A percentile compares a stretch with the other conserved stretches of the same genome.
Evolutionary conservation across 129 eudicot species (phyloP).

Genomic region (Arctium lappa): DNA sequence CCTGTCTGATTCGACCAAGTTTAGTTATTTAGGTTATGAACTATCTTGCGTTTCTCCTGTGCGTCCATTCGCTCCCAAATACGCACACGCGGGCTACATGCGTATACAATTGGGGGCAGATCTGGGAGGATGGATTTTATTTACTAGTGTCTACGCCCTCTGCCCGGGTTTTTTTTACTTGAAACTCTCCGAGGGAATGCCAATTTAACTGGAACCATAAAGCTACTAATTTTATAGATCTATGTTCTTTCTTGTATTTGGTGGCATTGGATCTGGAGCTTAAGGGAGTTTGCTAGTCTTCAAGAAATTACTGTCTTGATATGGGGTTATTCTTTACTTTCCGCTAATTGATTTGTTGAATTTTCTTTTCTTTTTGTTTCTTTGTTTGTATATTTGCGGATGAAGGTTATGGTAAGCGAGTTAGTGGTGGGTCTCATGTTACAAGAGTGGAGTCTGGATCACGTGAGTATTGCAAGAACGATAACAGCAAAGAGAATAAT

Average conservation of each 20-base stretch:
- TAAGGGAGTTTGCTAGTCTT: neutral
- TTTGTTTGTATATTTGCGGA: constrained; percentile 17
- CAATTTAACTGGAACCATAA: neutral
- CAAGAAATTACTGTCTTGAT: neutral
- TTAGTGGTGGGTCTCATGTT: constrained; percentile 61
- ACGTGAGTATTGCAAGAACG: constrained; percentile 33
- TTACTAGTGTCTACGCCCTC: neutral
- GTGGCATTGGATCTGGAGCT: constrained; percentile 13
- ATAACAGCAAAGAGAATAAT: constrained; percentile 38
- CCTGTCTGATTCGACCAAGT: constrained; percentile 7
- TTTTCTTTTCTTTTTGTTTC: neutral
- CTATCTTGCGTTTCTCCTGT: neutral
- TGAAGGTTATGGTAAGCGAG: constrained; percentile 80
- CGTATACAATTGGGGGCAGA: constrained; percentile 27
- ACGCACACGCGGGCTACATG: neutral
- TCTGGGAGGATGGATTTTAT: constrained; percentile 33
- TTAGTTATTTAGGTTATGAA: neutral
- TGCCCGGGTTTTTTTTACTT: neutral
- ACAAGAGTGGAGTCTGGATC: constrained; percentile 44
- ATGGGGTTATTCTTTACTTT: constrained; percentile 3
- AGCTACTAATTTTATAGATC: constrained; percentile 31
- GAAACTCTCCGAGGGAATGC: neutral
- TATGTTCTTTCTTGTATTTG: constrained; percentile 14
- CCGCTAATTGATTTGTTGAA: constrained; percentile 1
- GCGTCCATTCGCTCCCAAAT: neutral